A percentile compares a stretch with the other conserved stretches of the same genome.
Evolutionary conservation across 208 protist species (phyloP).

Genomic region (Trichomonas vaginalis): DNA sequence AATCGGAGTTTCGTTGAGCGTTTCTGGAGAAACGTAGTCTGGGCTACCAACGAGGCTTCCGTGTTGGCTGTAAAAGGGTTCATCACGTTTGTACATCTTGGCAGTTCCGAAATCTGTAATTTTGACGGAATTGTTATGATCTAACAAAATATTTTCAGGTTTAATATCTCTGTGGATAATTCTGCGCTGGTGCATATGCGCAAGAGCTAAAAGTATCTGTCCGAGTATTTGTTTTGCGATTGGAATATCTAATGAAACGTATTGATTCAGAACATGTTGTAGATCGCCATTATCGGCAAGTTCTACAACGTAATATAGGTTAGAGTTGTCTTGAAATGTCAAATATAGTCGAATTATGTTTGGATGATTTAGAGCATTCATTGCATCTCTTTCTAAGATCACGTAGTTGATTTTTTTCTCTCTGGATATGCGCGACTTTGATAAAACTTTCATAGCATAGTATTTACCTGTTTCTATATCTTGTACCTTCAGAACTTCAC

Average conservation of each 20-base stretch:
- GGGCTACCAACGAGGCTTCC: neutral
- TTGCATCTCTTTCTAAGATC: neutral
- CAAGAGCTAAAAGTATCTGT: neutral
- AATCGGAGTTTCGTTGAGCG: neutral
- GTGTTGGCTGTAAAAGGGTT: neutral
- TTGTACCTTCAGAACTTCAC: neutral
- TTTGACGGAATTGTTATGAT: constrained; percentile 67
- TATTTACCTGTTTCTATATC: neutral
- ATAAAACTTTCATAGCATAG: neutral
- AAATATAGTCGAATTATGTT: neutral
- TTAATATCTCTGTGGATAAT: constrained; percentile 55
- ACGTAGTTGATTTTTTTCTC: constrained; percentile 12
- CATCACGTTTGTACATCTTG: neutral
- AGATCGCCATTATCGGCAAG: neutral
- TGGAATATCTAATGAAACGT: neutral
- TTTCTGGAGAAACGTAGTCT: constrained; percentile 13
- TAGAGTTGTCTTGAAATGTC: neutral
- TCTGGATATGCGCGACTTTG: neutral
- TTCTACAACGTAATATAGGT: constrained; percentile 13
- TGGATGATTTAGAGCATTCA: neutral
- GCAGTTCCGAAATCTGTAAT: constrained; percentile 54
- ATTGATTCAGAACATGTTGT: neutral
- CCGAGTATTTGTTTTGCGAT: neutral
- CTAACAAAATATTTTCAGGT: constrained; percentile 58
- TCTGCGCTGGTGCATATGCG: neutral